Evolutionary conservation across 1,284 basidiomycete genomes (phyloP), one percentile per base, ranked within the genome.

Genomic region (Ustilago shanxiensis): DNA sequence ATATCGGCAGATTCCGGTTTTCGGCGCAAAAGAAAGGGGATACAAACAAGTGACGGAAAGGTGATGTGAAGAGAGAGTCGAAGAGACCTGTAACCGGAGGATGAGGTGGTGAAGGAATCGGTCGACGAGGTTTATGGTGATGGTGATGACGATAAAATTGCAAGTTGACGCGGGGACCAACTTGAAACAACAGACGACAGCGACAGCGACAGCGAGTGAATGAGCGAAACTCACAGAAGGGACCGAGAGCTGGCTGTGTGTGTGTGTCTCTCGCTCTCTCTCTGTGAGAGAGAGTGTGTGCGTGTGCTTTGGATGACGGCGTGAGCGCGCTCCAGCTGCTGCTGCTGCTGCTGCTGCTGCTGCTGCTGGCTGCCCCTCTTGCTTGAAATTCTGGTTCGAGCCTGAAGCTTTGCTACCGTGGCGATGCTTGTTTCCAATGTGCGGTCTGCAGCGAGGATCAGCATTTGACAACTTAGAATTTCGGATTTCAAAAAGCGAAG

Each of bases 121-220:
- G 44, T 66, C 59, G 63, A 57, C 37, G 37, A 35, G 41, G 24
- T 52, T 55, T 61, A 61, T 55, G 68, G 47, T 57, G 53, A 52
- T 45, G 41, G 61, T 62, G 63, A 58, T 49, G 44, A 60, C 54
- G 67, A 65, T 44, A 35, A 59, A 59, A 41, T 53, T 65, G 57
- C 45, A 51, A 53, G n/a, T 60, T 45, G 53, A 69, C 67, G 67
- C 67, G 67, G 67, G 51, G 55, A 64, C 53, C 53, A 51, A 45
- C 45, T 57, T 58, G 51, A 35, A 58, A 64, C 57, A 51, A 53
- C 52, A 63, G 45, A 47, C n/a, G 35, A 13, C 24, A 18, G n/a
- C 24, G 29, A 52, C 29, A 29, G 41, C 22, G 18, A 20, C 26
- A 26, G n/a, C 29, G 39, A 33, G 37, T 26, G n/a, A 57, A 26